A percentile compares a stretch with the other conserved stretches of the same genome.
phyloP scores from a whole-genome alignment of 106 monocot species.

The Dioscorea dumetorum region DNA sequence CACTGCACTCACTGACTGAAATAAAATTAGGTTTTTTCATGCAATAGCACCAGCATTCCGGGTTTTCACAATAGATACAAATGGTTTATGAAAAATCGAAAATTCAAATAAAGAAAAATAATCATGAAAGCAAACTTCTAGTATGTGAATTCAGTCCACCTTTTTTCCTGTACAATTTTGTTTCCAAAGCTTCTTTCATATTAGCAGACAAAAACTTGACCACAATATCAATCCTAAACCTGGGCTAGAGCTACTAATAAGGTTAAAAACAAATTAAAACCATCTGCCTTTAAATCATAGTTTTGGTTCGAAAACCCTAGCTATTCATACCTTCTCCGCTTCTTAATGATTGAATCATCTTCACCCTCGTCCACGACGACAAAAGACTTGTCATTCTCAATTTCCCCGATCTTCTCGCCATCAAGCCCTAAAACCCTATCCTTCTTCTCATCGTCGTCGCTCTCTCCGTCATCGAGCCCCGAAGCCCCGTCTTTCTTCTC shows the following conservation, averaged over 20 bases:
- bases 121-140: not conserved
- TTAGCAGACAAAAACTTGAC: not conserved
- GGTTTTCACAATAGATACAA: no score
- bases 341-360: conserved; percentile 21
- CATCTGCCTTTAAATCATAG: not conserved
- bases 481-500: not conserved
- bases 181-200: not conserved
- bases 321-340: conserved; percentile 35
- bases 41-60: not conserved
- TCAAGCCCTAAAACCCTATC: not conserved
- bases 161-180: not conserved
- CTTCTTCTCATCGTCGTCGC: not conserved
- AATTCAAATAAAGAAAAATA: no score
- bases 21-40: not conserved
- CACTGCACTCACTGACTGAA: not conserved
- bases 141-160: not conserved
- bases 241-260: not conserved
- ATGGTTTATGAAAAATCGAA: no score
- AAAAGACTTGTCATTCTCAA: not conserved
- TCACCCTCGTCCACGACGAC: conserved; percentile 2
- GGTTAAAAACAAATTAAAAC: not conserved
- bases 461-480: conserved; percentile 4
- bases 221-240: no score
- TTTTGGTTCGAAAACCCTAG: not conserved
- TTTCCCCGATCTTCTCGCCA: not conserved